Evolutionary conservation across 768 basidiomycete genomes (phyloP).

Genomic region (Macrolepiota fuliginosa): DNA sequence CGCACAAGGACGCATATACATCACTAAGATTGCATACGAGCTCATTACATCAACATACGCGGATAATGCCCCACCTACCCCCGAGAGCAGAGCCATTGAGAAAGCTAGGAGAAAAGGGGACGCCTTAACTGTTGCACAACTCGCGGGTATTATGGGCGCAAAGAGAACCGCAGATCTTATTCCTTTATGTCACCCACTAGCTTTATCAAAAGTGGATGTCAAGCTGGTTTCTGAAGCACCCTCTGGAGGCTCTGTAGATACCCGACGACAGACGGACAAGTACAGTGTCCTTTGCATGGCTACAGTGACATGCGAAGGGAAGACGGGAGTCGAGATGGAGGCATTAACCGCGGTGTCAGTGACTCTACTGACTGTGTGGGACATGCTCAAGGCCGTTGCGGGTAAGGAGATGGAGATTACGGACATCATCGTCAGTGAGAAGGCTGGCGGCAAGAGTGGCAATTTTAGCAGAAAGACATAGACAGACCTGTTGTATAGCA

Average conservation of each 20-base stretch:
- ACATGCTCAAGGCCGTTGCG: conserved; percentile 90
- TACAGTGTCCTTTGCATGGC: conserved; percentile 63
- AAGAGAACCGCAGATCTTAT: conserved; percentile 84
- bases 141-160: conserved; percentile 86
- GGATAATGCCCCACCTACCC: conserved; percentile 1
- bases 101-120: conserved; percentile 69
- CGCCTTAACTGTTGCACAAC: conserved; percentile 70
- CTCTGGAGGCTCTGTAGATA: conserved; percentile 2
- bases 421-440: conserved; percentile 60
- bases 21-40: conserved; percentile 62
- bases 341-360: conserved; percentile 82
- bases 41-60: conserved; percentile 50
- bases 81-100: conserved; percentile 32
- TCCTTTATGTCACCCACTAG: conserved; percentile 85
- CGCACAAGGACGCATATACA: conserved; percentile 69
- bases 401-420: conserved; percentile 85
- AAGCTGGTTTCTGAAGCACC: conserved; percentile 45
- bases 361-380: conserved; percentile 83
- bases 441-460: conserved; percentile 74
- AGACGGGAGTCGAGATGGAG: conserved; percentile 93
- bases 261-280: conserved; percentile 15
- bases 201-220: conserved; percentile 69
- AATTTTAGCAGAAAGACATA: conserved; percentile 44
- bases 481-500: background rate
- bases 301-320: conserved; percentile 72